Percentiles rank a stretch among this genome's conserved stretches.
These are phyloP conservation scores for Salinomyces thailandicus DNA, from an alignment of 2,329 filamentous ascomycete species.

Conservation along the genomic window DNA sequence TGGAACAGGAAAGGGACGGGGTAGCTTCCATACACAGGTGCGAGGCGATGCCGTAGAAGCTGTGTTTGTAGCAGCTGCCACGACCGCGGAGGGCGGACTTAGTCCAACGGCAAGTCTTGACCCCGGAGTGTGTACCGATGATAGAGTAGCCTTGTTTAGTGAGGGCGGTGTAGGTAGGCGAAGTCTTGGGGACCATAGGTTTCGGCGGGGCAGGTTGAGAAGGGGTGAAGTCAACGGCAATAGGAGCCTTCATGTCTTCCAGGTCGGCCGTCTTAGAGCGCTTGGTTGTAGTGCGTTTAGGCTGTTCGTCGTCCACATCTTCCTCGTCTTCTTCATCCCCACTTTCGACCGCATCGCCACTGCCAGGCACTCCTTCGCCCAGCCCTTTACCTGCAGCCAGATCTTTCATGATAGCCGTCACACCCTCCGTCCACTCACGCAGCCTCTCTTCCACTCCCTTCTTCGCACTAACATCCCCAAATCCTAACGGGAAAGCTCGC, in stretches of 20 bases:
- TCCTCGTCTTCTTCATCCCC: conserved; percentile 57
- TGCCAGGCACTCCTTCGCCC: conserved; percentile 62
- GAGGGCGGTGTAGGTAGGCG: conserved; percentile 76
- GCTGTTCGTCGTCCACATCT: conserved; percentile 17
- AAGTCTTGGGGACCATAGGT: conserved; percentile 88
- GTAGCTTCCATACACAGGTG: conserved; percentile 99
- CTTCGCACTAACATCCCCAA: conserved; percentile 65
- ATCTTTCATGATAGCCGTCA: conserved; percentile 59
- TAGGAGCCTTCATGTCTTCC: conserved; percentile 60
- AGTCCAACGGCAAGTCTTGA: conserved; percentile 98
- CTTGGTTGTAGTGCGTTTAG: conserved; percentile 32
- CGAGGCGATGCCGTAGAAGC: conserved; percentile 91
- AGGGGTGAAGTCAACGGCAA: conserved; percentile 82
- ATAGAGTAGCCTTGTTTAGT: conserved; percentile 97
- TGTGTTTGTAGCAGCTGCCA: conserved; percentile 95
- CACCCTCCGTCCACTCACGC: conserved; percentile 65
- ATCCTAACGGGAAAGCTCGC: conserved; percentile 77
- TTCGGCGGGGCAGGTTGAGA: conserved; percentile 51
- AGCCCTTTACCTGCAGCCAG: conserved; percentile 43
- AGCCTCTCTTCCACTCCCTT: conserved; percentile 54
- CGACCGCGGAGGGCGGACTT: conserved; percentile 90
- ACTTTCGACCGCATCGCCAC: conserved; percentile 74
- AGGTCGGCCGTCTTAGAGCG: conserved; percentile 55
- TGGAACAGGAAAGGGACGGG: conserved; percentile 86
- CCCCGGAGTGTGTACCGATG: conserved; percentile 86